Conservation (phyloP, 1,284 basidiomycete genomes). For the Rhodofomes roseus region DNA sequence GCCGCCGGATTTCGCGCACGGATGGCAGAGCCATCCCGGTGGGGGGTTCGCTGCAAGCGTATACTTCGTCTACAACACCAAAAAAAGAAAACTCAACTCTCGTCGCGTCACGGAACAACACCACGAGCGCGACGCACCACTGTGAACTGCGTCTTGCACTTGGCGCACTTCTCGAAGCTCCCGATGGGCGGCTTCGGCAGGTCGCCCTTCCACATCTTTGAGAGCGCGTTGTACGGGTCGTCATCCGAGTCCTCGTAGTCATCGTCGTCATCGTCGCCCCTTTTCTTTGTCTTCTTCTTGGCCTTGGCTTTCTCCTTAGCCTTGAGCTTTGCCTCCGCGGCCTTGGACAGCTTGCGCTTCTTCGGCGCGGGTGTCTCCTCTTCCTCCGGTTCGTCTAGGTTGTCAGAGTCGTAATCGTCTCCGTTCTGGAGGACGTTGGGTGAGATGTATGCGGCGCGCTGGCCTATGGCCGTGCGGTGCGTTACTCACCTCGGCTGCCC, state of each 20-base stretch:
- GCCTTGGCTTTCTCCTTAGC: conserved; percentile 34
- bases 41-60: conserved; percentile 69
- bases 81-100: too few species aligned
- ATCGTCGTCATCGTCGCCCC: conserved; percentile 40
- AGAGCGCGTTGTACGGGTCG: conserved; percentile 56
- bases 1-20: conserved; percentile 73
- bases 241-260: conserved; percentile 41
- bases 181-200: conserved; percentile 68
- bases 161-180: conserved; percentile 78
- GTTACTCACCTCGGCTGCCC: conserved; percentile 13
- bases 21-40: conserved; percentile 77
- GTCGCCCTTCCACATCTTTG: conserved; percentile 46
- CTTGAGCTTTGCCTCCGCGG: conserved; percentile 36
- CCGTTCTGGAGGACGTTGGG: conserved; percentile 32
- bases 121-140: conserved; percentile 56
- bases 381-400: conserved; percentile 62
- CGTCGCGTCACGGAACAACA: not conserved
- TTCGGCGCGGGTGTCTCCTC: conserved; percentile 34
- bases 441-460: not conserved
- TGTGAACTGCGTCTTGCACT: conserved; percentile 84
- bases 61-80: conserved; percentile 67
- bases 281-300: conserved; percentile 33
- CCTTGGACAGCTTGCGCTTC: conserved; percentile 43
- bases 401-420: conserved; percentile 63
- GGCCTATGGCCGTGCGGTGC: not conserved